Evolutionary conservation across 495 filamentous ascomycete genomes (phyloP), one percentile per base, ranked within the genome.

Genomic region (Aspergillus sparsus): DNA sequence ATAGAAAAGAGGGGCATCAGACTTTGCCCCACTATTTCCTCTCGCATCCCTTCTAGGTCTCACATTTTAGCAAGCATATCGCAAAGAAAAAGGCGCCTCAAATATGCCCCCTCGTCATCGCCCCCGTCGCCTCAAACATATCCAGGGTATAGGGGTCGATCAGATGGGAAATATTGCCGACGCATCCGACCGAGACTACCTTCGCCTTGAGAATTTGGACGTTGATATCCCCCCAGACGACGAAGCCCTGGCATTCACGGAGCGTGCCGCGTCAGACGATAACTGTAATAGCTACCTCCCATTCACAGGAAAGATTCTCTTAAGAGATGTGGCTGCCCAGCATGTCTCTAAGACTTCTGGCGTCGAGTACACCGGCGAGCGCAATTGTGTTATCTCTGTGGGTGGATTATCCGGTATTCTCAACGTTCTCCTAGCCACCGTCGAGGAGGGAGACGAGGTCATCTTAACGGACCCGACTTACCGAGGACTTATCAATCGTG

Each of bases 101-200:
- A 27, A 27, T 18, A 47, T 47, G 44, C 9, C 44, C 4, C 5
- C 44, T 21, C 44, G 44, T 47, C n/a, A 47, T 10, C 44, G 44
- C 5, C 44, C 44, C 44, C 44, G 44, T 47, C 44, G 44, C 15
- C 44, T 47, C 44, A 7, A 47, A 21, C 44, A 47, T 18, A 47
- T 47, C 15, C 44, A 47, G 10, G 44, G 44, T 9, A 47, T 47
- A 15, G 44, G 44, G 15, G 44, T 47, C 6, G 44, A 47, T 47
- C 44, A 47, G 11, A 47, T 47, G 44, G 44, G 44, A 6, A 47
- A 47, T 21, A 16, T 47, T 18, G 44, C 44, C 44, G 44, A 47
- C 44, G 44, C n/a, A 15, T 47, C 44, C 12, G n/a, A 16, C 15
- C 7, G 15, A 7, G 44, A 47, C 15, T 47, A 16, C 44, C 44